A percentile compares a stretch with the other conserved stretches of the same genome.
phyloP scores from a whole-genome alignment of 768 basidiomycete genomes.

The Lactarius evosmus region DNA sequence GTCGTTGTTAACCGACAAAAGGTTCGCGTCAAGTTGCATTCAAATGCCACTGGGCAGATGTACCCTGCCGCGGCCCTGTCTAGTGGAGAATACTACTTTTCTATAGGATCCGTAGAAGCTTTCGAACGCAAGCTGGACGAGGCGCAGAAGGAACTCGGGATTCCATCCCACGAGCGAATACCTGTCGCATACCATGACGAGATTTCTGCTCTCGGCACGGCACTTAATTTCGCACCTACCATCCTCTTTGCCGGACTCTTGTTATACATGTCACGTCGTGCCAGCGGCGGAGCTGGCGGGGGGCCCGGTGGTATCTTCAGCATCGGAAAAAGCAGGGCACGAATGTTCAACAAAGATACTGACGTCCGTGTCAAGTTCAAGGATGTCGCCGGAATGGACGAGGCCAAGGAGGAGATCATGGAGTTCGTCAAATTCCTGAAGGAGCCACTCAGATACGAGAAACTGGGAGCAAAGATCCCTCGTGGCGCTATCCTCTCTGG shows the following conservation, averaged over 20 bases:
- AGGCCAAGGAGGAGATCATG: constrained; percentile 99
- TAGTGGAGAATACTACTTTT: constrained; percentile 81
- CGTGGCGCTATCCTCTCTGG: constrained; percentile 93
- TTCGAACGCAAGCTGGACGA: constrained; percentile 95
- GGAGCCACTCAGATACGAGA: constrained; percentile 91
- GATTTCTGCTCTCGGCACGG: constrained; percentile 75
- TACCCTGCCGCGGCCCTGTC: constrained; percentile 57
- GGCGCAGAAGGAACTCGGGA: constrained; percentile 88
- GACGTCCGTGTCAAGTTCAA: constrained; percentile 91
- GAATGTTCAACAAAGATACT: constrained; percentile 95
- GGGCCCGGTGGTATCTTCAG: constrained; percentile 90
- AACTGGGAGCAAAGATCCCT: constrained; percentile 95
- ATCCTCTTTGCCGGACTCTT: constrained; percentile 87
- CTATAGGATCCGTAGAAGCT: constrained; percentile 94
- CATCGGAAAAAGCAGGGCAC: constrained; percentile 93
- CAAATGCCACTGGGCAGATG: constrained; percentile 79
- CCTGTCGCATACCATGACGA: constrained; percentile 97
- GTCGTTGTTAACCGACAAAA: constrained; percentile 86
- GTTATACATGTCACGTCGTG: constrained; percentile 79
- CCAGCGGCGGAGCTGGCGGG: constrained; percentile 55
- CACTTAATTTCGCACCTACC: constrained; percentile 93
- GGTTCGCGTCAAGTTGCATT: constrained; percentile 90
- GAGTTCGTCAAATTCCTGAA: constrained; percentile 99
- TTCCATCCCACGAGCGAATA: constrained; percentile 88
- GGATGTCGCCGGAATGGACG: constrained; percentile 99